These are phyloP conservation scores for Cyamopsis tetragonoloba DNA, from an alignment of 306 rosid species.

Conservation along the genomic window DNA sequence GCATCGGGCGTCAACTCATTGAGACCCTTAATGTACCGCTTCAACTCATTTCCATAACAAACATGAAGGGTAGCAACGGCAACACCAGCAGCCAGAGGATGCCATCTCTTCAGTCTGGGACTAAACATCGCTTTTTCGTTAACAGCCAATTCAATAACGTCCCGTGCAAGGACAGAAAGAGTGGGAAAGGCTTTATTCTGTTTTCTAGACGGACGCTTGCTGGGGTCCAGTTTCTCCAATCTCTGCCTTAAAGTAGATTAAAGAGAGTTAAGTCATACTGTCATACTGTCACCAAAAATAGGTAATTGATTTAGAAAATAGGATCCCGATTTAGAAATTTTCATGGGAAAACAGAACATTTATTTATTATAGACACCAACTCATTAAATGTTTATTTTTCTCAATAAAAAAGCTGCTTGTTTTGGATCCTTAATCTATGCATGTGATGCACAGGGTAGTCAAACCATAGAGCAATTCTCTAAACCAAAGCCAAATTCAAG, in stretches of 20 bases:
- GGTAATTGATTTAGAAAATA: neutral
- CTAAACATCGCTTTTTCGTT: slow-evolving; percentile 76
- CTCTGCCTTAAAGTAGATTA: slow-evolving; percentile 53
- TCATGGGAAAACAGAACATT: no score
- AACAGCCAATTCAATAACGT: slow-evolving; percentile 58
- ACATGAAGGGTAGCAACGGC: slow-evolving; percentile 86
- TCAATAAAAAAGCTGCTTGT: no score
- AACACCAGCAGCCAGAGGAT: slow-evolving; percentile 82
- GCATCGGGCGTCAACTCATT: slow-evolving; percentile 80
- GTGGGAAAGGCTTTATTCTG: slow-evolving; percentile 45
- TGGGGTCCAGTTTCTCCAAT: slow-evolving; percentile 53
- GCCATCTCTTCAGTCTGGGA: slow-evolving; percentile 81
- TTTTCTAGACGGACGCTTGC: slow-evolving; percentile 52
- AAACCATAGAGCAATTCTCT: neutral
- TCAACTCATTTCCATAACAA: slow-evolving; percentile 79
- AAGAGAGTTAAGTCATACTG: slow-evolving; percentile 35
- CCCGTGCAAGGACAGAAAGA: slow-evolving; percentile 69
- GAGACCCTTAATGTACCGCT: slow-evolving; percentile 53
- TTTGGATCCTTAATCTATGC: no score
- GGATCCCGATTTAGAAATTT: no score
- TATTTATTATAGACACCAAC: no score
- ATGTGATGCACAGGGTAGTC: no score
- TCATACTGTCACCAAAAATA: slow-evolving; percentile 11
- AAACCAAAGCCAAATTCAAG: neutral
- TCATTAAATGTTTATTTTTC: no score